A percentile compares a stretch with the other conserved stretches of the same genome.
Conservation (phyloP, 371 early-diverging fungal species). For the Apophysomyces ossiformis region DNA sequence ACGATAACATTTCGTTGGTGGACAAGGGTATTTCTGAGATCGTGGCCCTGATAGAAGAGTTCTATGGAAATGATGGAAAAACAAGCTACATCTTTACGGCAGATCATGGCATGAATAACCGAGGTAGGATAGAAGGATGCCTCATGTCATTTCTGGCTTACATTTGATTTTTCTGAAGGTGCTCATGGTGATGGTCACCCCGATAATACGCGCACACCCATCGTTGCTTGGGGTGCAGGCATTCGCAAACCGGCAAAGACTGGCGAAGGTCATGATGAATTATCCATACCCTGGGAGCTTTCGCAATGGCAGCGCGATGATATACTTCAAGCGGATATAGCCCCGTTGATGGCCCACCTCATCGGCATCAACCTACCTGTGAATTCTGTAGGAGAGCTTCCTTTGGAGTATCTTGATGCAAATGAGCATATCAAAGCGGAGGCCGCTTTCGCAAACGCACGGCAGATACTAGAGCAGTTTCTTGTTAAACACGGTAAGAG, state of each 20-base stretch:
- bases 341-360: conserved; percentile 92
- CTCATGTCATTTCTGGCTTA: too few species aligned
- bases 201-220: conserved; percentile 92
- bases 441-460: conserved; percentile 80
- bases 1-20: conserved; percentile 81
- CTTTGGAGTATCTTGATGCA: conserved; percentile 74
- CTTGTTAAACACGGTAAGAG: conserved; percentile 73
- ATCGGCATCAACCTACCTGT: conserved; percentile 87
- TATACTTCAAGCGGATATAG: conserved; percentile 94
- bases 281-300: conserved; percentile 72
- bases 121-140: conserved; percentile 45
- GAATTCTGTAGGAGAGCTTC: conserved; percentile 92
- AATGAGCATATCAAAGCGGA: conserved; percentile 73
- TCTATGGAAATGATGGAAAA: conserved; percentile 78
- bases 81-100: conserved; percentile 93
- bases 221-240: conserved; percentile 97
- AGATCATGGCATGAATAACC: conserved; percentile 96
- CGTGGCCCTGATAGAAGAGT: conserved; percentile 69
- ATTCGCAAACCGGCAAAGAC: conserved; percentile 60
- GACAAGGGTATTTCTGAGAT: conserved; percentile 77
- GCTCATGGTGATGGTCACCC: conserved; percentile 96
- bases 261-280: conserved; percentile 61
- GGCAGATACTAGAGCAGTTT: conserved; percentile 85
- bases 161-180: conserved; percentile 31
- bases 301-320: conserved; percentile 69